Base-by-base conservation (phyloP, 192 early-diverging fungal species). In the Physocladia obscura region DNA sequence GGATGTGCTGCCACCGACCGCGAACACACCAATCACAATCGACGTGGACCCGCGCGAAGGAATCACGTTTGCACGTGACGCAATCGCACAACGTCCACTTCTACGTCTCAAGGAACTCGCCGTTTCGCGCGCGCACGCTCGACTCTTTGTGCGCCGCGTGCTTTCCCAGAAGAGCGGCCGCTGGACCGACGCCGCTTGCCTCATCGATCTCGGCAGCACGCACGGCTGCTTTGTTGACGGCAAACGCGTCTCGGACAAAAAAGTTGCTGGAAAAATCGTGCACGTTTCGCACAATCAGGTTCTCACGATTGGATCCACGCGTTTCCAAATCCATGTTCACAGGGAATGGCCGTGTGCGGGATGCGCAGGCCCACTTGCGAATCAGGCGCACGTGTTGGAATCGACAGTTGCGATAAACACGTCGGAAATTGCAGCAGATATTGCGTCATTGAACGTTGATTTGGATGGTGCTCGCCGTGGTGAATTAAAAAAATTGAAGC, bases 311-410 rank as follows among this genome's bases (percentile, higher is more conserved):
- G 57, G 57, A 22, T 31, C 57, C 0, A 58, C 57, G 4, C 11
- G n/a, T 8, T 58, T 58, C 31, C 4, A 58, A 36, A 34, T 58
- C 11, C 57, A 58, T 58, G 31, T 58, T 58, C 57, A 58, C 31
- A 19, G 21, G 31, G 57, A 58, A 32, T 58, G 57, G 57, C 57
- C 57, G 19, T 58, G 57, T 21, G 57, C 57, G 30, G 26, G 8
- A 6, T 58, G 57, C 35, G 6, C 19, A 58, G 35, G 30, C 22
- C n/a, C 57, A 13, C 21, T 15, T 34, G 19, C 21, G 8, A 15
- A 4, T 34, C 22, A 31, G 21, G 32, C 21, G 21, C 30, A 13
- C 21, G n/a, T 34, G 4, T 32, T 8, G 21, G 15, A 22, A 31
- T 17, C 57, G 13, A 52, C 5, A 6, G 21, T 26, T 11, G 50